These are phyloP conservation scores for Thoreauomyces humboldtii DNA, from an alignment of 192 early-diverging fungal species.

Conservation along the genomic window DNA sequence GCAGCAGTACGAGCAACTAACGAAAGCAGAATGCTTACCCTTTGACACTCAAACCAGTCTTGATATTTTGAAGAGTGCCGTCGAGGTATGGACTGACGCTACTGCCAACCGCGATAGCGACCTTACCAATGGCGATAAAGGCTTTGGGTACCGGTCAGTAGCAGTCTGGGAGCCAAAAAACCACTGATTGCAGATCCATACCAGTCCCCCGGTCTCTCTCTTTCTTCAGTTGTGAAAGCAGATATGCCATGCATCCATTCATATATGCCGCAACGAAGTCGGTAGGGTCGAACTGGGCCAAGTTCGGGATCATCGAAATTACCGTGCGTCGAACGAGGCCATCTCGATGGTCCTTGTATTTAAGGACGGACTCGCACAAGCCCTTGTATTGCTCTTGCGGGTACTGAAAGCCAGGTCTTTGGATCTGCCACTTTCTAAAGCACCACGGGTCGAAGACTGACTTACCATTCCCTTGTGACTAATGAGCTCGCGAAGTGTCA, in stretches of 20 bases:
- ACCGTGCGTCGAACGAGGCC: slow-evolving; percentile 77
- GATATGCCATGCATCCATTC: slow-evolving; percentile 67
- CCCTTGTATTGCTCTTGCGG: slow-evolving; percentile 77
- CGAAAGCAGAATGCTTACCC: slow-evolving; percentile 54
- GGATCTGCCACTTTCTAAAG: too few relatives aligned
- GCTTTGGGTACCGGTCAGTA: slow-evolving; percentile 41
- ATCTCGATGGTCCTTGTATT: slow-evolving; percentile 77
- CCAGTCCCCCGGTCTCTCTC: slow-evolving; percentile 63
- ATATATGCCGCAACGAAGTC: slow-evolving; percentile 70
- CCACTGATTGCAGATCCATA: too few relatives aligned
- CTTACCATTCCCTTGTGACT: slow-evolving; percentile 74
- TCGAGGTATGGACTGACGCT: slow-evolving; percentile 81
- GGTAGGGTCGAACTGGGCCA: slow-evolving; percentile 75
- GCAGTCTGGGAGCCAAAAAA: neutral
- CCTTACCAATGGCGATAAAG: slow-evolving; percentile 80
- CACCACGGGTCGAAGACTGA: too few relatives aligned
- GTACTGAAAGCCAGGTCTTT: slow-evolving; percentile 60
- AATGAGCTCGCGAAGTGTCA: slow-evolving; percentile 78
- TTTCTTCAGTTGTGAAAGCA: slow-evolving; percentile 70
- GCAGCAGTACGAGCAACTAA: neutral
- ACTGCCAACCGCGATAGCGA: slow-evolving; percentile 75
- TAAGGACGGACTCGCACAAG: slow-evolving; percentile 72
- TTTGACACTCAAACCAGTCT: slow-evolving; percentile 68
- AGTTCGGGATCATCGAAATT: slow-evolving; percentile 74
- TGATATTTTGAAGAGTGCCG: slow-evolving; percentile 69